A percentile compares a stretch with the other conserved stretches of the same genome.
phyloP scores from a whole-genome alignment of 1,139 yeast genomes.

The Candida sp. region DNA sequence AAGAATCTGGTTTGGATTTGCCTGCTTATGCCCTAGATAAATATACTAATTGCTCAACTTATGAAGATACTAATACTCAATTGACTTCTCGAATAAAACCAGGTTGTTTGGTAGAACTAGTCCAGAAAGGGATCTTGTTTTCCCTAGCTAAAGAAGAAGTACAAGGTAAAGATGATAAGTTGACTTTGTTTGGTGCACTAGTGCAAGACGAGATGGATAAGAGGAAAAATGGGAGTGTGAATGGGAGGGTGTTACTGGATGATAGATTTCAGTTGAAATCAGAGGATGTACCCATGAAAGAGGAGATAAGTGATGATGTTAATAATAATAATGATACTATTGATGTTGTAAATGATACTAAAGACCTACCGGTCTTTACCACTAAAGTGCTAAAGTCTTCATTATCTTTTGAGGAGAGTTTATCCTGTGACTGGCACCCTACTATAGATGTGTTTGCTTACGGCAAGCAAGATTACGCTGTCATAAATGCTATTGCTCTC shows the following conservation, averaged over 20 bases:
- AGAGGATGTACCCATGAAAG: slow-evolving; percentile 2
- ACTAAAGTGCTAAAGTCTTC: slow-evolving; percentile 21
- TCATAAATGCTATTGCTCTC: slow-evolving; percentile 28
- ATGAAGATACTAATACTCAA: slow-evolving; percentile 49
- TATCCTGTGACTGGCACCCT: slow-evolving; percentile 41
- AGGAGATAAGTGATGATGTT: not conserved
- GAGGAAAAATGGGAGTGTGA: slow-evolving; percentile 7
- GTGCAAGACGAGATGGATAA: not conserved
- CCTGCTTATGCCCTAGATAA: slow-evolving; percentile 82
- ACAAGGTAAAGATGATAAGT: not conserved
- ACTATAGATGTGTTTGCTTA: slow-evolving; percentile 34
- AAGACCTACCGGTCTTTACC: too few relatives aligned
- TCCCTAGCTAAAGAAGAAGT: slow-evolving; percentile 33
- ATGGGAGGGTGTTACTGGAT: slow-evolving; percentile 16
- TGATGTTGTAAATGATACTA: too few relatives aligned
- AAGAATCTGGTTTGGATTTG: slow-evolving; percentile 80
- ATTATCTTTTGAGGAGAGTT: slow-evolving; percentile 23
- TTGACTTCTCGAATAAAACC: slow-evolving; percentile 49
- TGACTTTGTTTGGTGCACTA: slow-evolving; percentile 2
- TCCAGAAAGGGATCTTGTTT: slow-evolving; percentile 83
- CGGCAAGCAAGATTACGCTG: slow-evolving; percentile 32
- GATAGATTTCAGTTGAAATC: slow-evolving; percentile 1
- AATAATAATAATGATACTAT: not conserved
- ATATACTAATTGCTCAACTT: slow-evolving; percentile 60
- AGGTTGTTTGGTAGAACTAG: slow-evolving; percentile 76